Conservation (phyloP, 1,284 basidiomycete species). For the Gomphus sp. region DNA sequence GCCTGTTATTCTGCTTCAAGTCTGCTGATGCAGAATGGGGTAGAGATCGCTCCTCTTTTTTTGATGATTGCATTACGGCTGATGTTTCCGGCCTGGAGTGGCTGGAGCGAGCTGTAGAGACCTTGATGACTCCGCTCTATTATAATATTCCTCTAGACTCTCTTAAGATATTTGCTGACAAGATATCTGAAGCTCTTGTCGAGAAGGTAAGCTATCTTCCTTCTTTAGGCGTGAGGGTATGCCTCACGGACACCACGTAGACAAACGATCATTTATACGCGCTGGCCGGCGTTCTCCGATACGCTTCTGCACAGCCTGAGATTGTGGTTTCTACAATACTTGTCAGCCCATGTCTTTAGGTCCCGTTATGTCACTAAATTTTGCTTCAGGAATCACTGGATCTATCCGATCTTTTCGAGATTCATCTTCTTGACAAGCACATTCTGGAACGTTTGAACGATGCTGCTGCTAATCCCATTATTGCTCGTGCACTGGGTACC, state of each 20-base stretch:
- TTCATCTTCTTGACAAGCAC: conserved; percentile 7
- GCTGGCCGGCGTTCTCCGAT: conserved; percentile 2
- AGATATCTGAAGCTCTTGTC: background rate
- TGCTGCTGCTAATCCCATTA: conserved; percentile 11
- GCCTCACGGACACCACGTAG: background rate
- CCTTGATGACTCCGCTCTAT: background rate
- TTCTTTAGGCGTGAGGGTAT: background rate
- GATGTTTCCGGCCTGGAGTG: conserved; percentile 3
- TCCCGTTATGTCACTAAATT: background rate
- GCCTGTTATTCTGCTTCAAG: conserved; percentile 69
- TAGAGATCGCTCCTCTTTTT: background rate
- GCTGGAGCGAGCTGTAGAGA: conserved; percentile 3
- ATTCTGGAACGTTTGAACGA: conserved; percentile 8
- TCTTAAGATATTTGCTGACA: background rate
- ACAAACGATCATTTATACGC: conserved; percentile 4
- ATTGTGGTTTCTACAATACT: background rate
- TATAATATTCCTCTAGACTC: background rate
- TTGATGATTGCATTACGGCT: background rate
- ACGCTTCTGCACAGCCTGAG: conserved; percentile 1
- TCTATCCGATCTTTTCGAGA: conserved; percentile 24
- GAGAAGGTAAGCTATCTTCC: background rate
- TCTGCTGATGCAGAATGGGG: conserved; percentile 22
- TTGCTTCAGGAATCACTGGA: conserved; percentile 63
- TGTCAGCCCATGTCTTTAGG: background rate
- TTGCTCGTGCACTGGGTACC: conserved; percentile 5